phyloP scores from a whole-genome alignment of 306 rosid species.

The Sphenostylis stenocarpa region DNA sequence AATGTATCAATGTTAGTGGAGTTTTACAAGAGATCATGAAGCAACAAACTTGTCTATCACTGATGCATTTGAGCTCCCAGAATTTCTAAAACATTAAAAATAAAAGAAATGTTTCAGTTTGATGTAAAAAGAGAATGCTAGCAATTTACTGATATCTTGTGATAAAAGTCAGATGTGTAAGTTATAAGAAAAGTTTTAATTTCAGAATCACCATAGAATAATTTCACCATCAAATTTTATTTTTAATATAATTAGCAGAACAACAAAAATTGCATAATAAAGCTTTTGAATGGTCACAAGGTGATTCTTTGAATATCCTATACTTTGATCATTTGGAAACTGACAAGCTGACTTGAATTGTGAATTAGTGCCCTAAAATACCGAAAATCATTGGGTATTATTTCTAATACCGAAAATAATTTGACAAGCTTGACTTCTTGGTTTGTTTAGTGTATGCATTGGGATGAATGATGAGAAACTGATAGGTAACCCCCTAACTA shows the following conservation, averaged over 20 bases:
- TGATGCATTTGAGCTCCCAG: conserved; percentile 63
- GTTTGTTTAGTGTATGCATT: background rate
- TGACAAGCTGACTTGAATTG: background rate
- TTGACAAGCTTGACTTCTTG: background rate
- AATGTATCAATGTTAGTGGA: conserved; percentile 61
- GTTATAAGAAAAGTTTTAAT: background rate
- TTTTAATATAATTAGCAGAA: background rate
- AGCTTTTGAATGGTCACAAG: conserved; percentile 51
- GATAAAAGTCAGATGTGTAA: background rate
- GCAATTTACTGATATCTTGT: background rate
- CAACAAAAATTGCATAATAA: background rate
- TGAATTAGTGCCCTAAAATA: background rate
- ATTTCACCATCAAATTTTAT: background rate
- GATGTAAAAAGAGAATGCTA: background rate
- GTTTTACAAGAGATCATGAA: conserved; percentile 69
- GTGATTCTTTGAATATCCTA: conserved; percentile 24
- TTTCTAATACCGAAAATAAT: no score
- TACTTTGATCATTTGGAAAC: background rate
- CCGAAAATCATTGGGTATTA: background rate
- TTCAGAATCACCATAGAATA: background rate
- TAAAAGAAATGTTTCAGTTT: background rate
- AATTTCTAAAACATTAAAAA: conserved; percentile 19
- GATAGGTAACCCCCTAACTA: no score
- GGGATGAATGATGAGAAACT: background rate
- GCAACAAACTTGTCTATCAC: conserved; percentile 62